Evolutionary conservation across 176 grass and related monocot species (phyloP).

Genomic region (Metroxylon sagu): DNA sequence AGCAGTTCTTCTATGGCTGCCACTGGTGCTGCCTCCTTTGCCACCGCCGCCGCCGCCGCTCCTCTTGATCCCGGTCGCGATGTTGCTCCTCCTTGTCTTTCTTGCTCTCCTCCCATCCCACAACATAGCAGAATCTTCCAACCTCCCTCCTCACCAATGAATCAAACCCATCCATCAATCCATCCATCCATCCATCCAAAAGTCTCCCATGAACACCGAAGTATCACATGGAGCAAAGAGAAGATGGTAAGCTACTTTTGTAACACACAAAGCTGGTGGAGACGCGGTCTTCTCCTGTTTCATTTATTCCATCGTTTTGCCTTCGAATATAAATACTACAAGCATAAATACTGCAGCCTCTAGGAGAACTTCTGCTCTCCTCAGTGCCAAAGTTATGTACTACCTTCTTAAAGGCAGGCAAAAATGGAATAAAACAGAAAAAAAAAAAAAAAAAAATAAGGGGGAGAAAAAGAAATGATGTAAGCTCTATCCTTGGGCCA

Average conservation of each 20-base stretch:
- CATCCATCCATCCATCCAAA: no score
- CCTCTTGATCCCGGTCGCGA: constrained; percentile 39
- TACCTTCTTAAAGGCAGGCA: not conserved
- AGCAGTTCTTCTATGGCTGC: constrained; percentile 27
- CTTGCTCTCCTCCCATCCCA: constrained; percentile 18
- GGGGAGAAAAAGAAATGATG: constrained; percentile 18
- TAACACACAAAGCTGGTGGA: no score
- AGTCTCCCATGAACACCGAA: no score
- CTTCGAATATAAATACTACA: constrained; percentile 12
- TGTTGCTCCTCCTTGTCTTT: constrained; percentile 30
- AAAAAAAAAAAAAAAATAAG: constrained; percentile 8
- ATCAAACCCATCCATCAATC: no score
- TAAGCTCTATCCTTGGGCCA: constrained; percentile 1
- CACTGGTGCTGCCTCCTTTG: constrained; percentile 40
- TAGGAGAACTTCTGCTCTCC: constrained; percentile 51
- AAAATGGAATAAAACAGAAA: not conserved
- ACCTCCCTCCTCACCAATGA: no score
- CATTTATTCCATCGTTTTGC: constrained; percentile 14
- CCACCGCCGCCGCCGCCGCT: constrained; percentile 38
- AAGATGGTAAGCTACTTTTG: no score
- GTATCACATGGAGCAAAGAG: no score
- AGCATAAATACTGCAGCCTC: constrained; percentile 4
- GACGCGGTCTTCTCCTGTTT: constrained; percentile 1
- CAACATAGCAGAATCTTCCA: not conserved
- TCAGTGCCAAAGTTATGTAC: constrained; percentile 6